phyloP scores from a whole-genome alignment of 805 yeast genomes.

The Metschnikowia lochheadii region DNA sequence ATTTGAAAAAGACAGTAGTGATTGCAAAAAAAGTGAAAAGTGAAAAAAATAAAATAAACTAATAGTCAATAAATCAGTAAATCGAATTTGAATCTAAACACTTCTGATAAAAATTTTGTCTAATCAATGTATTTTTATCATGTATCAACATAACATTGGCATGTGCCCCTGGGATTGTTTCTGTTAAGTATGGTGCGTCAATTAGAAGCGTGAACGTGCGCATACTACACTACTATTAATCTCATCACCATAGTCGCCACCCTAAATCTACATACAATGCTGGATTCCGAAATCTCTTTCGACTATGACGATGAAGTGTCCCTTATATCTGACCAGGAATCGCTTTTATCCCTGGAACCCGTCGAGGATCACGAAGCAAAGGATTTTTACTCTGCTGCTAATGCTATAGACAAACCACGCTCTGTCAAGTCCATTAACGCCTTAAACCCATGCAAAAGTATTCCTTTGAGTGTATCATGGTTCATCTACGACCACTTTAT shows the following conservation, averaged over 20 bases:
- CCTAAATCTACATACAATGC: constrained; percentile 5
- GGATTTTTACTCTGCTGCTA: background rate
- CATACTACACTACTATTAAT: background rate
- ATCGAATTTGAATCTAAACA: no score
- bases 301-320: constrained; percentile 22
- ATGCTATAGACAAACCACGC: constrained; percentile 1
- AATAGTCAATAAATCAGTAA: no score
- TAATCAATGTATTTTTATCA: background rate
- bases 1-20: no score
- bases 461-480: constrained; percentile 11
- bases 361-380: background rate
- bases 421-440: constrained; percentile 9
- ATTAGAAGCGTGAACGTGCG: background rate
- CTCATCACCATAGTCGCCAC: background rate
- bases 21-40: no score
- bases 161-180: background rate
- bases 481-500: constrained; percentile 25
- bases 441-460: constrained; percentile 5
- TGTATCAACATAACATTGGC: no score
- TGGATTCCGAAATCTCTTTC: constrained; percentile 17
- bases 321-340: background rate
- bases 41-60: no score
- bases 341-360: background rate
- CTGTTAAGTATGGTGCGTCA: background rate
- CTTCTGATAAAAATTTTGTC: no score